A percentile compares a stretch with the other conserved stretches of the same genome.
Evolutionary conservation across 208 protist species (phyloP).

Genomic region (Leishmania braziliensis): DNA sequence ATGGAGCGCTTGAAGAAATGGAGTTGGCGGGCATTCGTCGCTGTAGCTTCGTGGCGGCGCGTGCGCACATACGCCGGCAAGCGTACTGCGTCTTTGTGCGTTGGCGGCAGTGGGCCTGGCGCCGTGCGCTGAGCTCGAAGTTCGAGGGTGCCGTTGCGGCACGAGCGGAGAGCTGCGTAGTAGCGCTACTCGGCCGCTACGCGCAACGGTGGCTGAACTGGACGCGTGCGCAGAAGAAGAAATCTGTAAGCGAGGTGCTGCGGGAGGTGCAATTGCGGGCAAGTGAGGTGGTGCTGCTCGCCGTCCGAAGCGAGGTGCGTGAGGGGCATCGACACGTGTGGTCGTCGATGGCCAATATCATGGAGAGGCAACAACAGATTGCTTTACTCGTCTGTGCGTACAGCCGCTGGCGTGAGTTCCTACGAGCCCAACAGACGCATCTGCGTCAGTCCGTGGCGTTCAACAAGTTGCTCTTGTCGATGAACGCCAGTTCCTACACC

Average conservation of each 20-base stretch:
- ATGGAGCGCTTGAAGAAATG: constrained; percentile 27
- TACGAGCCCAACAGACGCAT: constrained; percentile 2
- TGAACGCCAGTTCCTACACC: constrained; percentile 32
- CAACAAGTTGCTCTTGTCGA: constrained; percentile 58
- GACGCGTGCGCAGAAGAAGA: neutral
- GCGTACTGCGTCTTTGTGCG: neutral
- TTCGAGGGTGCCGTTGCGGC: neutral
- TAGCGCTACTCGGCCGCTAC: constrained; percentile 14
- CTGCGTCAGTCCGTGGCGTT: constrained; percentile 37
- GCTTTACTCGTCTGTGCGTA: constrained; percentile 5
- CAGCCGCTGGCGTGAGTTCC: constrained; percentile 20
- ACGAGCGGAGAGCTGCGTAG: neutral
- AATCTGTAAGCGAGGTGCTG: constrained; percentile 6
- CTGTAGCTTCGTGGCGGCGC: constrained; percentile 21
- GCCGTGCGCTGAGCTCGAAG: constrained; percentile 5
- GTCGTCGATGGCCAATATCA: neutral
- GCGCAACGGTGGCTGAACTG: constrained; percentile 13
- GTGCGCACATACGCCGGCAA: constrained; percentile 7
- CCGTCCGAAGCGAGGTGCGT: constrained; percentile 4
- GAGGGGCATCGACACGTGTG: neutral
- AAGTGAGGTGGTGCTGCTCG: constrained; percentile 8
- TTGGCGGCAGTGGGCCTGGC: constrained; percentile 36
- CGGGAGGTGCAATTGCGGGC: constrained; percentile 18
- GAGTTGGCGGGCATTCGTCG: constrained; percentile 17
- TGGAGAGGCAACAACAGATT: constrained; percentile 2